Percentiles rank a stretch among this genome's conserved stretches.
Conservation (phyloP, 2,329 filamentous ascomycete species). For the Calonectria pteridis region DNA sequence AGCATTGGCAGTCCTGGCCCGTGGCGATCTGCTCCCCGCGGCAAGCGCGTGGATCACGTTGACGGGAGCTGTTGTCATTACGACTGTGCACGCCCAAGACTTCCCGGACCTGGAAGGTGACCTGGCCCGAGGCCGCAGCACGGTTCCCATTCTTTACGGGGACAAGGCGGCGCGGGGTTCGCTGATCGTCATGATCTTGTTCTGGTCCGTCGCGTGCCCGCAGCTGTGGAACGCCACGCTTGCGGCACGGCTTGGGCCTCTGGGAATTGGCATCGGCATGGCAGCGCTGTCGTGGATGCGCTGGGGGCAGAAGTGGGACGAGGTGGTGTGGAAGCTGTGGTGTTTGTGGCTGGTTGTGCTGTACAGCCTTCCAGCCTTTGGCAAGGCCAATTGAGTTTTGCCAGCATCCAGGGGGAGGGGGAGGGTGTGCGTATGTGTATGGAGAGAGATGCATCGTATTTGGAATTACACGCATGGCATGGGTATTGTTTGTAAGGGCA, state of each 20-base stretch:
- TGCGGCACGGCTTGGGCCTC: slow-evolving; percentile 17
- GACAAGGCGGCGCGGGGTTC: slow-evolving; percentile 34
- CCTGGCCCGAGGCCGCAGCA: slow-evolving; percentile 40
- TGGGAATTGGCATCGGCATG: slow-evolving; percentile 26
- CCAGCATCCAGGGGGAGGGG: neutral
- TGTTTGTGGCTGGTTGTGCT: slow-evolving; percentile 39
- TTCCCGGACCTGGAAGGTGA: slow-evolving; percentile 45
- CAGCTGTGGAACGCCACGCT: slow-evolving; percentile 20
- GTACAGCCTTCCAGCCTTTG: slow-evolving; percentile 35
- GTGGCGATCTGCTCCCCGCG: slow-evolving; percentile 21
- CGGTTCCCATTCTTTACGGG: slow-evolving; percentile 44
- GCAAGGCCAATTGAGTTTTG: neutral
- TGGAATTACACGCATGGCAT: neutral
- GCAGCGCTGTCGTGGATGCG: slow-evolving; percentile 26
- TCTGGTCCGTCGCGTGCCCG: slow-evolving; percentile 32
- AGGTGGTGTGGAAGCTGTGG: slow-evolving; percentile 43
- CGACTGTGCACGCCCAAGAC: slow-evolving; percentile 46
- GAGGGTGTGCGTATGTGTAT: neutral
- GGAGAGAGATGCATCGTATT: neutral
- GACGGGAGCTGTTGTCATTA: slow-evolving; percentile 39
- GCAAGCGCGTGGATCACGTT: slow-evolving; percentile 38
- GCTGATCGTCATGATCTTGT: slow-evolving; percentile 31
- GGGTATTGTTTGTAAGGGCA: neutral
- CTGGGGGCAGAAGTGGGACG: slow-evolving; percentile 35
- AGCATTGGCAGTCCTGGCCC: slow-evolving; percentile 33